Evolutionary conservation across 2,329 filamentous ascomycete genomes (phyloP), one percentile per base, ranked within the genome.

Genomic region (Nannizziopsis barbatae): DNA sequence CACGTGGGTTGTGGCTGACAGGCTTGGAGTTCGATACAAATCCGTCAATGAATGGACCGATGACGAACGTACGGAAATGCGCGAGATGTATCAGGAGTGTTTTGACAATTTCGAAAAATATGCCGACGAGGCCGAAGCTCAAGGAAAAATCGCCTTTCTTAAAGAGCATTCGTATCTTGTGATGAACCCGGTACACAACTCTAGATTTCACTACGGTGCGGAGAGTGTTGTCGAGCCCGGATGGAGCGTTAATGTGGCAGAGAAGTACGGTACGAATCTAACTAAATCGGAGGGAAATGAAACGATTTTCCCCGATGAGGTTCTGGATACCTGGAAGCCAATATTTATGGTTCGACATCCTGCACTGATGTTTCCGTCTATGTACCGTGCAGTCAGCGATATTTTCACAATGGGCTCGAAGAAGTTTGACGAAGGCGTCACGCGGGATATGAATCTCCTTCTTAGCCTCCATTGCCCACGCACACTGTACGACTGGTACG

Each of bases 331-430:
- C 1, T 67, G 58, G 55, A 55, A 57, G 22, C 55, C 64, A 3
- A 58, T 62, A 1, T 65, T 69, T 45, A 56, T 67, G 20, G 65
- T 70, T 47, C 58, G 67, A 1, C 65, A 70, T 48, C 68, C 67
- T 2, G 65, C 64, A 9, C 52, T 70, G 22, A 54, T 60, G 8
- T 69, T 65, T 38, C 62, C 66, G 4, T 70, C 67, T 1, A 54
- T 60, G 18, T 65, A 64, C 52, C 65, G 66, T 2, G 56, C 60
- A 50, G 10, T 43, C 10, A 57, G 58, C 42, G 44, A 60, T 4
- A 39, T 55, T 14, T 39, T 41, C 0, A 40, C 27, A 1, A 54
- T 57, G 9, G 38, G 50, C 31, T 57, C 6, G 50, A 57, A 32
- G 50, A 55, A 38, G 3, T 0, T 45, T 37, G 15, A 53, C 55